Conservation (phyloP, 1,139 yeast species). For the Ogataea hybrid region DNA sequence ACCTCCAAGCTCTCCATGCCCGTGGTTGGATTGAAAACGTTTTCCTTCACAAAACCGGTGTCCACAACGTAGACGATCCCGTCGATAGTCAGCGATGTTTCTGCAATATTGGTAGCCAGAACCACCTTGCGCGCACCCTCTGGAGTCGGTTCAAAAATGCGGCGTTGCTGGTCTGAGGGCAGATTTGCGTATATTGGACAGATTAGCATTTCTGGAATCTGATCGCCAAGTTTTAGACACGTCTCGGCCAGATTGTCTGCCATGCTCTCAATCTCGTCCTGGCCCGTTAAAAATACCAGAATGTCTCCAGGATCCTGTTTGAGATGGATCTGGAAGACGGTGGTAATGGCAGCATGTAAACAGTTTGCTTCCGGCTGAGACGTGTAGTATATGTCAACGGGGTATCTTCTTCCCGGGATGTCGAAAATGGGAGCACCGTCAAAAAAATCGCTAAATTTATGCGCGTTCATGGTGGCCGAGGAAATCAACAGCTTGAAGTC, state of each 20-base stretch:
- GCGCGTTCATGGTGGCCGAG: slow-evolving; percentile 92
- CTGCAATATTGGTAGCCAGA: slow-evolving; percentile 94
- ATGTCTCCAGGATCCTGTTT: slow-evolving; percentile 81
- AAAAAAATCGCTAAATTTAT: slow-evolving; percentile 77
- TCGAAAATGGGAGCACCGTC: slow-evolving; percentile 81
- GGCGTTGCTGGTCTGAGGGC: slow-evolving; percentile 79
- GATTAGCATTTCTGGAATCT: slow-evolving; percentile 62
- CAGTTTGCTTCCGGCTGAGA: slow-evolving; percentile 88
- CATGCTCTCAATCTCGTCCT: slow-evolving; percentile 87
- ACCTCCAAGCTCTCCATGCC: slow-evolving; percentile 91
- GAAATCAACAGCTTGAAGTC: slow-evolving; percentile 78
- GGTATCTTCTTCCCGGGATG: slow-evolving; percentile 86
- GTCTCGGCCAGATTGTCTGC: slow-evolving; percentile 72
- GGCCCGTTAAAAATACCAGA: slow-evolving; percentile 89
- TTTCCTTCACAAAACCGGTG: slow-evolving; percentile 90
- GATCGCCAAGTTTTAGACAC: slow-evolving; percentile 57
- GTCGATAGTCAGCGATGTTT: slow-evolving; percentile 92
- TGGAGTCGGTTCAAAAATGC: slow-evolving; percentile 88
- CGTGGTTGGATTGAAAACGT: slow-evolving; percentile 72
- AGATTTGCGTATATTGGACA: slow-evolving; percentile 92
- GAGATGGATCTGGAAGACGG: slow-evolving; percentile 77
- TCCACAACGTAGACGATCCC: slow-evolving; percentile 89
- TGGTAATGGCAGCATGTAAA: slow-evolving; percentile 81
- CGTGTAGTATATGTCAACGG: slow-evolving; percentile 85
- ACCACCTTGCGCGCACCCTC: slow-evolving; percentile 78